Conservation (phyloP, 2,329 filamentous ascomycete genomes). For the Talaromyces marneffei region DNA sequence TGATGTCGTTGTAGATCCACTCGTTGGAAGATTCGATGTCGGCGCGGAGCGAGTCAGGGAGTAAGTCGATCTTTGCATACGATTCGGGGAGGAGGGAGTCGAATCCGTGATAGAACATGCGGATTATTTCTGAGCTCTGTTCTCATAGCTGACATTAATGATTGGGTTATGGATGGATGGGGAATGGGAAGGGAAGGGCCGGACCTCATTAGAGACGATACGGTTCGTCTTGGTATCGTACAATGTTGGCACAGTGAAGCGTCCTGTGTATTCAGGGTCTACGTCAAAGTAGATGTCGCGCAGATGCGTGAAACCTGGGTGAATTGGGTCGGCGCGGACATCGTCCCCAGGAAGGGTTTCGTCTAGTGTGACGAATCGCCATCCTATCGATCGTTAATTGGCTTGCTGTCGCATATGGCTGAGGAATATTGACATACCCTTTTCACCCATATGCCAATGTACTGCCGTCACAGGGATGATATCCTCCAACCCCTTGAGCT, state of each 20-base stretch:
- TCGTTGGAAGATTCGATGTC: conserved; percentile 71
- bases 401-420: neutral
- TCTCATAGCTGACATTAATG: neutral
- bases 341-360: conserved; percentile 55
- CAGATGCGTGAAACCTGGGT: conserved; percentile 62
- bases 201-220: conserved; percentile 83
- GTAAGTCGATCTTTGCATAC: conserved; percentile 58
- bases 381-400: conserved; percentile 48
- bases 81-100: conserved; percentile 61
- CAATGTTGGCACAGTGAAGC: conserved; percentile 83
- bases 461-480: conserved; percentile 74
- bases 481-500: conserved; percentile 87
- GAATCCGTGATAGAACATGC: conserved; percentile 81
- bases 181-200: neutral
- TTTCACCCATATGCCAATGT: conserved; percentile 79
- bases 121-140: conserved; percentile 73
- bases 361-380: conserved; percentile 70
- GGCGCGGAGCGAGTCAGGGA: conserved; percentile 57
- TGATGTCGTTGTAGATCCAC: conserved; percentile 67
- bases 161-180: neutral
- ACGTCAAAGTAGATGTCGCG: conserved; percentile 74
- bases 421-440: conserved; percentile 43
- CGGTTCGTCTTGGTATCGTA: conserved; percentile 63
- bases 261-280: conserved; percentile 64
- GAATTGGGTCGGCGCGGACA: conserved; percentile 53